Percentiles rank a stretch among this genome's conserved stretches.
Conservation (phyloP, 768 basidiomycete species). For the Amanita exitialis region DNA sequence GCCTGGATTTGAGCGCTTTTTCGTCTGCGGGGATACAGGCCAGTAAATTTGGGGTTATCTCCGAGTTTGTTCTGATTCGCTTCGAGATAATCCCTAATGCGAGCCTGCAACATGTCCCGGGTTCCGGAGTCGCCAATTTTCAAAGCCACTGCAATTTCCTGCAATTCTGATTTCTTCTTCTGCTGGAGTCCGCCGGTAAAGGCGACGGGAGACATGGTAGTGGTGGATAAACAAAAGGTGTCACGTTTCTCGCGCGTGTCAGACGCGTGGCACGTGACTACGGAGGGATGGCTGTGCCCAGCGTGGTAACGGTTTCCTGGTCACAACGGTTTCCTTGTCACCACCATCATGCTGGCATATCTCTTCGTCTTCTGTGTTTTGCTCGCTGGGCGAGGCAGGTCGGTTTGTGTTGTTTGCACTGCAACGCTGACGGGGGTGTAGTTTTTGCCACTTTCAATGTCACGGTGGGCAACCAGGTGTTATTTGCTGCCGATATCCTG, state of each 20-base stretch:
- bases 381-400: conserved; percentile 54
- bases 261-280: conserved; percentile 23
- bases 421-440: conserved; percentile 5
- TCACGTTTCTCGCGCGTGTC: conserved; percentile 15
- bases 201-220: conserved; percentile 31
- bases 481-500: conserved; percentile 37
- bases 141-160: conserved; percentile 47
- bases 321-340: conserved; percentile 3
- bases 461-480: conserved; percentile 25
- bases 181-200: conserved; percentile 44
- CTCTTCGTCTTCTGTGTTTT: conserved; percentile 23
- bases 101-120: conserved; percentile 49
- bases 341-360: conserved; percentile 18
- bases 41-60: conserved; percentile 46
- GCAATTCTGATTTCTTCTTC: conserved; percentile 67
- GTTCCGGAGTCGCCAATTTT: conserved; percentile 44
- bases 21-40: conserved; percentile 39
- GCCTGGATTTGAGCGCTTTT: conserved; percentile 31
- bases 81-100: conserved; percentile 58
- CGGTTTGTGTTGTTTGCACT: neutral
- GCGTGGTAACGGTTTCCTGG: too few relatives aligned
- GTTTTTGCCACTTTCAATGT: conserved; percentile 39
- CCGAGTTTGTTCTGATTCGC: conserved; percentile 41
- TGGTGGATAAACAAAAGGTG: conserved; percentile 19
- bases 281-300: neutral